These are phyloP conservation scores for Cymodocea nodosa DNA, from an alignment of 116 monocot species.

Conservation along the genomic window DNA sequence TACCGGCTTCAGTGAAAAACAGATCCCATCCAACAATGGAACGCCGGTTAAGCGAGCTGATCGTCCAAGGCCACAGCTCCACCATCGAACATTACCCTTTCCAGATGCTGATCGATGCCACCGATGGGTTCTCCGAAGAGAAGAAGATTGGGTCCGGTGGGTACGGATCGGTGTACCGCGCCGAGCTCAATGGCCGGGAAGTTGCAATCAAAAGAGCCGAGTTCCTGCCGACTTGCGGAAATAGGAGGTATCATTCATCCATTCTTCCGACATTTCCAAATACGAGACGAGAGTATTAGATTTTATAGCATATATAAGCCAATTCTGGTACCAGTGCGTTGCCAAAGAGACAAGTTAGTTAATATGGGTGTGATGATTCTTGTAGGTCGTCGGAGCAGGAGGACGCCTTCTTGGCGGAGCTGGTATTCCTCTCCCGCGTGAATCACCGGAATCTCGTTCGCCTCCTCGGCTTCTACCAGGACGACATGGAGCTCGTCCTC, in stretches of 20 bases:
- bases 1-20: neutral
- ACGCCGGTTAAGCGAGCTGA: slow-evolving; percentile 19
- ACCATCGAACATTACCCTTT: slow-evolving; percentile 50
- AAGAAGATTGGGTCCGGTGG: slow-evolving; percentile 70
- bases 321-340: neutral
- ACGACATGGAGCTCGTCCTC: slow-evolving; percentile 38
- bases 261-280: no score
- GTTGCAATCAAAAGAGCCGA: slow-evolving; percentile 76
- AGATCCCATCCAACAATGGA: slow-evolving; percentile 2
- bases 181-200: slow-evolving; percentile 51
- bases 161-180: slow-evolving; percentile 79
- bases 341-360: no score
- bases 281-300: no score
- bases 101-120: slow-evolving; percentile 21
- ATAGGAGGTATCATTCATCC: no score
- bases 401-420: slow-evolving; percentile 46
- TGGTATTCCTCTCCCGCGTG: slow-evolving; percentile 55
- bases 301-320: no score
- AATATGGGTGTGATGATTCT: no score
- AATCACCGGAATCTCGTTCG: slow-evolving; percentile 80
- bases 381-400: slow-evolving; percentile 17
- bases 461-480: slow-evolving; percentile 48
- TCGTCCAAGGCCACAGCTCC: slow-evolving; percentile 25
- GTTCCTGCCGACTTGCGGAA: neutral
- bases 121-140: slow-evolving; percentile 38